Evolutionary conservation across 495 filamentous ascomycete genomes (phyloP), one percentile per base, ranked within the genome.

Genomic region (Chaetomidium leptoderma): DNA sequence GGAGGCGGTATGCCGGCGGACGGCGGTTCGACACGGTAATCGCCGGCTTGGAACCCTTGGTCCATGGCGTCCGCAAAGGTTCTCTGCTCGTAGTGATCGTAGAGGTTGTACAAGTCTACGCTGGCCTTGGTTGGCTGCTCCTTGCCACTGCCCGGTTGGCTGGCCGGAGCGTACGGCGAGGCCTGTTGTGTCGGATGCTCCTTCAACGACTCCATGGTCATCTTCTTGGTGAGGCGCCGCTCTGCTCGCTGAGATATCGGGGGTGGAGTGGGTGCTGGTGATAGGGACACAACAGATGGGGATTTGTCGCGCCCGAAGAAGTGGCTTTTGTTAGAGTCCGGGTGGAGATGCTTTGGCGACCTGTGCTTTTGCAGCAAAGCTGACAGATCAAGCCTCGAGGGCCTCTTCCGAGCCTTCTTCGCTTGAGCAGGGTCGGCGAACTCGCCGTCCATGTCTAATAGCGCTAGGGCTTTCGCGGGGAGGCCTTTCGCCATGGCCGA

Each of bases 401-500:
- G 76, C 63, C 81, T 83, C 69, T 80, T 81, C 37, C 33, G 30
- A 0, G 57, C 30, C 58, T 72, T 77, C 51, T 59, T 69, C 26
- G 50, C 39, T 35, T 53, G 61, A n/a, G 56, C 44, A 49, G 39
- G 23, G 0, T 57, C 48, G 2, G 40, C 48, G 26, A 54, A 56
- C 7, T 61, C 37, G 4, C 61, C 72, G 37, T 76, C 74, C 29
- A 76, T 75, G 70, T 75, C 75, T 43, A 73, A 67, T 30, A 74
- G 66, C 24, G 66, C 55, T n/a, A 70, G 61, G 14, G 66, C 72
- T 65, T 78, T 78, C 19, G 71, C 61, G 7, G 78, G 76, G 6
- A 78, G 67, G 7, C 77, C 78, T 61, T 80, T 81, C 10, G 78
- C 72, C 71, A 81, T 79, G 35, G 78, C 76, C 17, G 79, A 81